Conservation (phyloP, 805 yeast species). For the Kuraishia hungarica region DNA sequence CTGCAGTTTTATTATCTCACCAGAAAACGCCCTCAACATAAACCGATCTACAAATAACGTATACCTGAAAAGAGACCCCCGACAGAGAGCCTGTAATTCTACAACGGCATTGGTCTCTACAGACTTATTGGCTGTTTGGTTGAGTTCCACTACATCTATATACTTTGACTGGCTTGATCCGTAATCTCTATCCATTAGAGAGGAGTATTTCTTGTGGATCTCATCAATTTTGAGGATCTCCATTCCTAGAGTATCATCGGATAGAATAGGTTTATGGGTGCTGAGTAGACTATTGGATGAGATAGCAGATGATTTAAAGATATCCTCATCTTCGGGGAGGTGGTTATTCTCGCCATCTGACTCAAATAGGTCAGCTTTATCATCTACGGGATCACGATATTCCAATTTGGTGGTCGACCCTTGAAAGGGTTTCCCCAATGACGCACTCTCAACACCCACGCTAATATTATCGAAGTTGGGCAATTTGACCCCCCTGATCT, state of each 20-base stretch:
- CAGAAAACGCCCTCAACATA: slow-evolving; percentile 48
- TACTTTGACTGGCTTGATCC: slow-evolving; percentile 9
- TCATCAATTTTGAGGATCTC: slow-evolving; percentile 14
- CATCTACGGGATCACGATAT: no score
- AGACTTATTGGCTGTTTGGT: neutral
- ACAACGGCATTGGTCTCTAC: slow-evolving; percentile 7
- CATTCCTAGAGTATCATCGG: neutral
- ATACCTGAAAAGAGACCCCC: slow-evolving; percentile 65
- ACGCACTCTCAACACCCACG: no score
- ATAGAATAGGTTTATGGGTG: no score
- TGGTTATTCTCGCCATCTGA: slow-evolving; percentile 4
- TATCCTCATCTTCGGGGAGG: no score
- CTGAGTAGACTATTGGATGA: no score
- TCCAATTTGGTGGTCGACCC: no score
- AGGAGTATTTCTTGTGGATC: slow-evolving; percentile 20
- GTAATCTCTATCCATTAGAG: slow-evolving; percentile 9
- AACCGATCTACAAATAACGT: slow-evolving; percentile 53
- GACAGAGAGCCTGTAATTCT: slow-evolving; percentile 56
- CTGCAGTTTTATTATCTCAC: slow-evolving; percentile 40
- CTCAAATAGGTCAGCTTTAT: neutral
- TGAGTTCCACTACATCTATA: slow-evolving; percentile 1
- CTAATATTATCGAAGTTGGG: slow-evolving; percentile 60
- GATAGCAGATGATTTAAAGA: no score
- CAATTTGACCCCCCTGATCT: slow-evolving; percentile 54
- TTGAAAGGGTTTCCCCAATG: no score